These are phyloP conservation scores for Nicotiana rustica DNA, from an alignment of 305 asterid species.

Conservation along the genomic window DNA sequence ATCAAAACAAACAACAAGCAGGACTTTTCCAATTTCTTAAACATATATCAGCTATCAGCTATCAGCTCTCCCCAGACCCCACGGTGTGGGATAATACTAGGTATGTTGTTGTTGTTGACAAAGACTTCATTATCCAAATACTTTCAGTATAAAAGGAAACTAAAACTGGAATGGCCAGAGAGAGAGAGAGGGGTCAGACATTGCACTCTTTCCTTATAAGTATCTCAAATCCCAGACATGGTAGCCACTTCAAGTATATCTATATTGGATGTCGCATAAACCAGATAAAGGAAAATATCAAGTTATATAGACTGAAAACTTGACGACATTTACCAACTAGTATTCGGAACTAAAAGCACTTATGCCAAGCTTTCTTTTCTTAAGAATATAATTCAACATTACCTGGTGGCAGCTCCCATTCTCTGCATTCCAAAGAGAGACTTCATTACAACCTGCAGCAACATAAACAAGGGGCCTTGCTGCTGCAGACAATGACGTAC, in stretches of 20 bases:
- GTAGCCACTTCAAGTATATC: conserved; percentile 16
- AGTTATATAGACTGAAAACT: conserved; percentile 1
- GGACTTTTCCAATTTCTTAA: background rate
- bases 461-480: conserved; percentile 96
- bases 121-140: conserved; percentile 9
- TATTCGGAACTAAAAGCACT: background rate
- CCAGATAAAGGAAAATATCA: conserved; percentile 13
- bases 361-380: background rate
- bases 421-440: conserved; percentile 99
- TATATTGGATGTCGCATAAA: background rate
- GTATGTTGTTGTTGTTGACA: background rate
- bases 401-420: conserved; percentile 99
- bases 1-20: conserved; percentile 27
- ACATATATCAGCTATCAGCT: background rate
- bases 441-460: conserved; percentile 98
- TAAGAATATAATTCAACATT: conserved; percentile 36
- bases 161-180: background rate
- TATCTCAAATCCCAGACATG: background rate
- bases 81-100: no score
- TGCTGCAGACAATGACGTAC: conserved; percentile 78
- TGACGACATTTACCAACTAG: conserved; percentile 8
- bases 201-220: background rate
- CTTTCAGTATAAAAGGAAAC: conserved; percentile 23
- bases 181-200: background rate
- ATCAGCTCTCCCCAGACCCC: no score